These are phyloP conservation scores for Microascus cirrosus DNA, from an alignment of 2,329 filamentous ascomycete genomes.

Conservation along the genomic window DNA sequence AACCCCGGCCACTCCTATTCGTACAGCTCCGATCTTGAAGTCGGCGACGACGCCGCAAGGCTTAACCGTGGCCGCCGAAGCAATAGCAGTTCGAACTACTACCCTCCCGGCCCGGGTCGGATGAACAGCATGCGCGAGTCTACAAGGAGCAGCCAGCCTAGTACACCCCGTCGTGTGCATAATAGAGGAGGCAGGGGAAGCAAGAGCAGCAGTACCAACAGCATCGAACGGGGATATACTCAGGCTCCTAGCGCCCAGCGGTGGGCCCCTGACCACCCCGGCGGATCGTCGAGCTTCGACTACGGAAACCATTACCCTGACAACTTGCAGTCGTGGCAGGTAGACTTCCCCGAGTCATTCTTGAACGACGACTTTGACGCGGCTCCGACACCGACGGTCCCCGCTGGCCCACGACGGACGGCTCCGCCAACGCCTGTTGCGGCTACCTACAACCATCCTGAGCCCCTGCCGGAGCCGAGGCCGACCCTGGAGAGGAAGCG, in stretches of 20 bases:
- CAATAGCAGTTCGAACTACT: slow-evolving; percentile 57
- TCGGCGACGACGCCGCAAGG: slow-evolving; percentile 40
- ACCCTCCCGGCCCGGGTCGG: slow-evolving; percentile 39
- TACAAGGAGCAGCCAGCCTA: slow-evolving; percentile 18
- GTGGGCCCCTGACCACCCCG: slow-evolving; percentile 35
- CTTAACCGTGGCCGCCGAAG: slow-evolving; percentile 56
- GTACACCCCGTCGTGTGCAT: slow-evolving; percentile 33
- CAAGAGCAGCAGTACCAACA: slow-evolving; percentile 62
- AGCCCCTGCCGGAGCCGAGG: slow-evolving; percentile 6
- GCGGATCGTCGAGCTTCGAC: slow-evolving; percentile 66
- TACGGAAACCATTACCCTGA: slow-evolving; percentile 35
- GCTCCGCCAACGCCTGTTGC: slow-evolving; percentile 24
- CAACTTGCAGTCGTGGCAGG: slow-evolving; percentile 25
- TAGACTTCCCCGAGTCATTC: slow-evolving; percentile 37
- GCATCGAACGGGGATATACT: slow-evolving; percentile 52
- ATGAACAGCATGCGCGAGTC: slow-evolving; percentile 52
- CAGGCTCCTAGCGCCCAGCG: slow-evolving; percentile 48
- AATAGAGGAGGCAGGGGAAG: slow-evolving; percentile 52
- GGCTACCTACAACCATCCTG: slow-evolving; percentile 12
- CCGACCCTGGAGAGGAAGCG: slow-evolving; percentile 40
- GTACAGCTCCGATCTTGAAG: slow-evolving; percentile 46
- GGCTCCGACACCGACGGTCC: slow-evolving; percentile 76
- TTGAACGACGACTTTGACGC: slow-evolving; percentile 51
- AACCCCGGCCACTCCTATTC: slow-evolving; percentile 4
- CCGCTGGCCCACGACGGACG: slow-evolving; percentile 58